Percentiles rank a stretch among this genome's conserved stretches.
phyloP scores from a whole-genome alignment of 352 stramenopile species.

The Pythium folliculosum region DNA sequence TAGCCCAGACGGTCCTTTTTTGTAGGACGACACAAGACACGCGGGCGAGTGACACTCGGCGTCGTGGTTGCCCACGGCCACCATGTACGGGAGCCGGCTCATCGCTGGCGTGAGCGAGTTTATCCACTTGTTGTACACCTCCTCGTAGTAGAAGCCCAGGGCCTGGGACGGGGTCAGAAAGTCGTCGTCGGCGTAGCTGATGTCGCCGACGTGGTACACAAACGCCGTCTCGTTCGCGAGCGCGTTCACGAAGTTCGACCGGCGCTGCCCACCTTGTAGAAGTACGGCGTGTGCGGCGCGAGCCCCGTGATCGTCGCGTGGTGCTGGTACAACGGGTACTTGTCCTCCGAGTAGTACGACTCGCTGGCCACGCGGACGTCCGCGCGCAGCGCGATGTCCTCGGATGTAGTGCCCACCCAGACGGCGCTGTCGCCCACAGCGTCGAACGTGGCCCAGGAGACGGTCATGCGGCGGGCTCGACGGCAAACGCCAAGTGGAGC shows the following conservation, averaged over 20 bases:
- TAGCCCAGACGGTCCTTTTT: constrained; percentile 50
- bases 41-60: constrained; percentile 43
- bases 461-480: constrained; percentile 34
- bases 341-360: constrained; percentile 40
- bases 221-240: constrained; percentile 30
- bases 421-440: constrained; percentile 30
- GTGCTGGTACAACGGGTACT: constrained; percentile 42
- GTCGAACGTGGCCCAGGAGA: constrained; percentile 46
- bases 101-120: constrained; percentile 39
- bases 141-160: constrained; percentile 39
- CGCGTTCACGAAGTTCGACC: constrained; percentile 29
- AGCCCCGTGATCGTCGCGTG: constrained; percentile 41
- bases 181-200: constrained; percentile 43
- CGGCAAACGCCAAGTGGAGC: constrained; percentile 52
- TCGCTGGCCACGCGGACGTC: constrained; percentile 24
- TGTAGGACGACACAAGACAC: constrained; percentile 34
- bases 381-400: constrained; percentile 11
- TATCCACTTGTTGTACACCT: constrained; percentile 70
- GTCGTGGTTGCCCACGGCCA: constrained; percentile 65
- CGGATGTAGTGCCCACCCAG: constrained; percentile 33
- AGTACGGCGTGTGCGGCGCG: constrained; percentile 38
- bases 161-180: constrained; percentile 23
- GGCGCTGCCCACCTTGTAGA: constrained; percentile 32
- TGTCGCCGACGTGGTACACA: constrained; percentile 43
- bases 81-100: constrained; percentile 66